Conservation (phyloP, 2,329 filamentous ascomycete genomes). For the Magnaporthiopsis rhizophila region DNA sequence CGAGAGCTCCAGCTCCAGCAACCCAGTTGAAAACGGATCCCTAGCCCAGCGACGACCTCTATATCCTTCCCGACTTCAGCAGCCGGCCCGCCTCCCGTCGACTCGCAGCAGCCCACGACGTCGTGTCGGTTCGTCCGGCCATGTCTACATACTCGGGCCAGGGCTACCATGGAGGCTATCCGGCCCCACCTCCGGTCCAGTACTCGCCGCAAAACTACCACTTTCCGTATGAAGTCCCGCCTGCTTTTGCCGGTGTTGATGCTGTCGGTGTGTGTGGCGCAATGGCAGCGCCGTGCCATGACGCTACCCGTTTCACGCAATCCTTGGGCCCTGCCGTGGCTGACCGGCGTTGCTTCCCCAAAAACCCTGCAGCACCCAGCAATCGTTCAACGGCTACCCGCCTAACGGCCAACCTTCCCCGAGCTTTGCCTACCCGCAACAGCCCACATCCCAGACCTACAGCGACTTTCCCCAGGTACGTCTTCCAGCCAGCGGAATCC, state of each 20-base stretch:
- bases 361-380: conserved; percentile 20
- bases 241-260: not conserved
- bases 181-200: conserved; percentile 10
- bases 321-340: not conserved
- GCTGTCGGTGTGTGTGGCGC: not conserved
- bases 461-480: conserved; percentile 34
- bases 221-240: conserved; percentile 8
- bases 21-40: not conserved
- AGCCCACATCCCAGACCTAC: conserved; percentile 40
- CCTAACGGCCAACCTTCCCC: conserved; percentile 23
- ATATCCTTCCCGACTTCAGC: not conserved
- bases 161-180: conserved; percentile 11
- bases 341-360: conserved; percentile 4
- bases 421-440: conserved; percentile 34
- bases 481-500: conserved; percentile 6
- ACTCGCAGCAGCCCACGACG: too few species aligned
- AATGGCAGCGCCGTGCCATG: not conserved
- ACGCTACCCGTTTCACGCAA: not conserved
- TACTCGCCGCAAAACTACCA: conserved; percentile 10
- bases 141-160: conserved; percentile 14
- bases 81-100: too few species aligned
- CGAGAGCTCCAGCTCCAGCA: not conserved
- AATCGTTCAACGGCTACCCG: conserved; percentile 40
- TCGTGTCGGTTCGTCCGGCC: not conserved
- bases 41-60: not conserved